A percentile compares a stretch with the other conserved stretches of the same genome.
These are phyloP conservation scores for Theobroma cacao DNA, from an alignment of 345 rosid species.

Conservation along the genomic window DNA sequence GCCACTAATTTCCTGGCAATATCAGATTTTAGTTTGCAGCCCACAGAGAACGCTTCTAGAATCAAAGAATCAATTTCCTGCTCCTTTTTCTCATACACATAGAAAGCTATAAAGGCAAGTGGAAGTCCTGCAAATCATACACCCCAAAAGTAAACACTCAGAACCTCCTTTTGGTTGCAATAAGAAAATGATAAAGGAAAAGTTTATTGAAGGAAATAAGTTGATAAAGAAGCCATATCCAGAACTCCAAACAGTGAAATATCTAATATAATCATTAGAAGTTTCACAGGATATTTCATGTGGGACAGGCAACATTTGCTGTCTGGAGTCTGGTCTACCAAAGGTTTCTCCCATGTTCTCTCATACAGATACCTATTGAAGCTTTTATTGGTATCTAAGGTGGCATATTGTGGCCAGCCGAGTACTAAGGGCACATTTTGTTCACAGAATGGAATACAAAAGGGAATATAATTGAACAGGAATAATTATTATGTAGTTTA, in stretches of 20 bases:
- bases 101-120: conserved; percentile 49
- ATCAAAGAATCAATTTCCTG: conserved; percentile 55
- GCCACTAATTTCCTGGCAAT: conserved; percentile 34
- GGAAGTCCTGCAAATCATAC: conserved; percentile 57
- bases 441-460: too few species aligned
- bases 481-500: too few species aligned
- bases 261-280: background rate
- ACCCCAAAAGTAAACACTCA: background rate
- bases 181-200: background rate
- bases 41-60: conserved; percentile 36
- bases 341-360: background rate
- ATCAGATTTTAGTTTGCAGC: conserved; percentile 46
- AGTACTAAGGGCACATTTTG: too few species aligned
- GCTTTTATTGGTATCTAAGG: background rate
- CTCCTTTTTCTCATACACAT: conserved; percentile 61
- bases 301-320: background rate
- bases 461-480: too few species aligned
- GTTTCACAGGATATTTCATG: background rate
- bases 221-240: background rate
- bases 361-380: background rate
- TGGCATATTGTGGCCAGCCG: background rate
- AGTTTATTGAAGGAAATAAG: background rate
- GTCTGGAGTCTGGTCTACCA: background rate
- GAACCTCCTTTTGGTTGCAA: background rate
- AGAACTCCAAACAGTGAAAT: background rate